Conservation (phyloP, 495 filamentous ascomycete species). For the Penicillium cinerascens region DNA sequence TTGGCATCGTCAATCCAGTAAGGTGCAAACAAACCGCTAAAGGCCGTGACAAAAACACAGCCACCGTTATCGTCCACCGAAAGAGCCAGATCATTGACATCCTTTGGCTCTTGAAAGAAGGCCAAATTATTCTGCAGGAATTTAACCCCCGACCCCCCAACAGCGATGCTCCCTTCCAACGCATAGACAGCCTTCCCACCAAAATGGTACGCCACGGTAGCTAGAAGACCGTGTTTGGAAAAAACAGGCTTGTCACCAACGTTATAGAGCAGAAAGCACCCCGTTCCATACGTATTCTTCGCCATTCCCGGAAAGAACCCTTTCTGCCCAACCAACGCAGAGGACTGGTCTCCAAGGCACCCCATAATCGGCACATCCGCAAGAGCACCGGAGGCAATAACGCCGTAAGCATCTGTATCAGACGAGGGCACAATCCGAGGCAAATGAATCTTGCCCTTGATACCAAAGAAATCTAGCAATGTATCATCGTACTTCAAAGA, state of each 20-base stretch:
- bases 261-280: conserved; percentile 93
- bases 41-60: conserved; percentile 92
- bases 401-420: conserved; percentile 67
- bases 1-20: conserved; percentile 98
- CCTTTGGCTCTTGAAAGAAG: conserved; percentile 68
- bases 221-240: conserved; percentile 83
- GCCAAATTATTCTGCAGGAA: conserved; percentile 86
- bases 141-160: conserved; percentile 86
- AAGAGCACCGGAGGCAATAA: conserved; percentile 59
- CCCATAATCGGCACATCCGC: conserved; percentile 73
- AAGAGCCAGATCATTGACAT: conserved; percentile 77
- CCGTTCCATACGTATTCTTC: conserved; percentile 96
- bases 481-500: conserved; percentile 80
- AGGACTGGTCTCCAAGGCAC: conserved; percentile 90
- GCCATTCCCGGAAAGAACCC: conserved; percentile 84
- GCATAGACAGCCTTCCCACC: conserved; percentile 79
- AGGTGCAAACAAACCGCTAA: conserved; percentile 91
- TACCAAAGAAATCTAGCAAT: conserved; percentile 78
- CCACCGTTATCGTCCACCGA: conserved; percentile 85
- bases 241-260: conserved; percentile 87
- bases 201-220: conserved; percentile 79
- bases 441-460: conserved; percentile 66
- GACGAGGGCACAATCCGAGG: conserved; percentile 88
- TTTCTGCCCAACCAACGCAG: conserved; percentile 87
- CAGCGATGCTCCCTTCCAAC: conserved; percentile 88